Evolutionary conservation across 2,329 filamentous ascomycete species (phyloP).

Genomic region (Malbranchea zuffiana): DNA sequence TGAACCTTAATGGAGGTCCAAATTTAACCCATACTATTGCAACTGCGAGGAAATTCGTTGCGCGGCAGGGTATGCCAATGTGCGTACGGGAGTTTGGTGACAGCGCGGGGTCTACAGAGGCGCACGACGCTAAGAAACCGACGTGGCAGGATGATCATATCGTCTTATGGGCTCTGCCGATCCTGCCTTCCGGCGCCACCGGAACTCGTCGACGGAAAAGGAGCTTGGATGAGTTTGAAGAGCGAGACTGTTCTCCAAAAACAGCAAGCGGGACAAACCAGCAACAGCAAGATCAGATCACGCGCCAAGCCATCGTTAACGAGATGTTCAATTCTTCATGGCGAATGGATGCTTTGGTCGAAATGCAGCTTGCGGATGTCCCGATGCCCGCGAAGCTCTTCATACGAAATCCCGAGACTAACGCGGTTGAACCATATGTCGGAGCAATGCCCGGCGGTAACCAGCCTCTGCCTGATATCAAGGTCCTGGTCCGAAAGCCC

Average conservation of each 20-base stretch:
- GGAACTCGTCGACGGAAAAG: conserved; percentile 32
- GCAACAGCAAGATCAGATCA: conserved; percentile 3
- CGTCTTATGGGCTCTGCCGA: conserved; percentile 71
- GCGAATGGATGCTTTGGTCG: conserved; percentile 58
- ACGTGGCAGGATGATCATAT: conserved; percentile 68
- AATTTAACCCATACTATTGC: conserved; percentile 58
- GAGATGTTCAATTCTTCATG: conserved; percentile 72
- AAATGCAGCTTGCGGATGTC: conserved; percentile 56
- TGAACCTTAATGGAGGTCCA: conserved; percentile 66
- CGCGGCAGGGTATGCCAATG: conserved; percentile 72
- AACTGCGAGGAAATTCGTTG: conserved; percentile 74
- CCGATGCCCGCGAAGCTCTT: conserved; percentile 60
- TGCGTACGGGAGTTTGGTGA: conserved; percentile 54
- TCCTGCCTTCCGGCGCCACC: conserved; percentile 29
- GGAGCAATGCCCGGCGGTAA: conserved; percentile 52
- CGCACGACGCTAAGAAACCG: conserved; percentile 36
- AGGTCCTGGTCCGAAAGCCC: conserved; percentile 61
- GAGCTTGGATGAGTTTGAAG: conserved; percentile 41
- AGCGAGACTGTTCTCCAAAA: conserved; percentile 14
- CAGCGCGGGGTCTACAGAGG: conserved; percentile 19
- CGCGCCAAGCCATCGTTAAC: conserved; percentile 53
- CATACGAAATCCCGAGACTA: conserved; percentile 49
- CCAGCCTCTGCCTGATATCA: conserved; percentile 49
- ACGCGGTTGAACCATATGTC: conserved; percentile 56
- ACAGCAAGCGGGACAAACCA: not conserved